A percentile compares a stretch with the other conserved stretches of the same genome.
phyloP scores from a whole-genome alignment of 2,329 filamentous ascomycete species.

The Pseudopyrenochaeta lycopersici region DNA sequence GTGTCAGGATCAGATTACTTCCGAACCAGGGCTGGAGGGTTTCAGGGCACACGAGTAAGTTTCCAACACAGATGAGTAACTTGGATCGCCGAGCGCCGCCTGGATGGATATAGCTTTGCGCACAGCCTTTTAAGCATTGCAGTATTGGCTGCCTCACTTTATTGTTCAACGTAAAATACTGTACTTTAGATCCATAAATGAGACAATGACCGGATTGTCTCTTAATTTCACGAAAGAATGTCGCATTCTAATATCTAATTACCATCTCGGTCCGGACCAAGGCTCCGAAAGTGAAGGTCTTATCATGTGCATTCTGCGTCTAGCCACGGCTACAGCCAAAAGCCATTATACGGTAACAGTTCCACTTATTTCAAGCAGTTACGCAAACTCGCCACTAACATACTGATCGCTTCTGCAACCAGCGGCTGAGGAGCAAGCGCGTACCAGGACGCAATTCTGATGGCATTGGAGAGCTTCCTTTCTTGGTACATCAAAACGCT shows the following conservation, averaged over 20 bases:
- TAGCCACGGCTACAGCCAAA: constrained; percentile 2
- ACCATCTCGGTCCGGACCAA: no score
- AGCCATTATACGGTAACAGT: constrained; percentile 14
- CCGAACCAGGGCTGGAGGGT: constrained; percentile 24
- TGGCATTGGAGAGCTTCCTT: constrained; percentile 29
- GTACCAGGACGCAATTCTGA: constrained; percentile 9
- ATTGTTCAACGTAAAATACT: no score
- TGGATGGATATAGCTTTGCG: constrained; percentile 13
- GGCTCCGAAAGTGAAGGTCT: constrained; percentile 20
- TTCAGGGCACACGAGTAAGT: constrained; percentile 7
- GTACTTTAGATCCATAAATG: no score
- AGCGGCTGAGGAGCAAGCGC: constrained; percentile 9
- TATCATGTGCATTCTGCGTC: constrained; percentile 17
- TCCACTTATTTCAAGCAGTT: constrained; percentile 27
- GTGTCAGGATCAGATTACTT: constrained; percentile 16
- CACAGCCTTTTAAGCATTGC: not conserved
- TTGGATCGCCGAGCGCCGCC: constrained; percentile 1
- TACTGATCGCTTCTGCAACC: constrained; percentile 10
- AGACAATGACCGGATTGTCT: no score
- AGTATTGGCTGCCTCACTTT: not conserved
- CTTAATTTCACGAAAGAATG: no score
- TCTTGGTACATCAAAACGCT: constrained; percentile 35
- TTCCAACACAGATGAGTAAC: not conserved
- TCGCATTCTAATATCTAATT: no score
- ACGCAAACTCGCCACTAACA: constrained; percentile 13